Percentiles rank a stretch among this genome's conserved stretches.
These are phyloP conservation scores for Glycine soja DNA, from an alignment of 306 rosid genomes.

Conservation along the genomic window DNA sequence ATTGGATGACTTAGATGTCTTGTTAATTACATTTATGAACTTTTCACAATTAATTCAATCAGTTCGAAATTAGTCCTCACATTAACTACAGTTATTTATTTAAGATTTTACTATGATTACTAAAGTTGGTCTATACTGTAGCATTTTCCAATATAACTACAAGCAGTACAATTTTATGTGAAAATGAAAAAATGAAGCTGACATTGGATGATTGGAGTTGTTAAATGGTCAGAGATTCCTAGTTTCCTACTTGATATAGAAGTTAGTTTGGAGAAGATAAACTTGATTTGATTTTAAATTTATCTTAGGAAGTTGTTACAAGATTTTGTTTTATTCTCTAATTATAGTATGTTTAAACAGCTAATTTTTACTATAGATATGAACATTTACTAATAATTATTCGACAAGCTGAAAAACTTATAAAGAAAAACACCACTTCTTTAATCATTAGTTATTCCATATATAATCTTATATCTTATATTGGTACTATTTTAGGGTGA, in stretches of 20 bases:
- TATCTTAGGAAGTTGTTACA: not conserved
- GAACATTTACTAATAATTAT: too few relatives aligned
- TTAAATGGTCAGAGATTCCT: slow-evolving; percentile 25
- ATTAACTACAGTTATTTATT: not conserved
- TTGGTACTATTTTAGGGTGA: not conserved
- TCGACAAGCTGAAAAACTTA: not conserved
- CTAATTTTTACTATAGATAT: too few relatives aligned
- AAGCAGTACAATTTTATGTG: not conserved
- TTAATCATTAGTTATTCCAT: not conserved
- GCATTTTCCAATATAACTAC: too few relatives aligned
- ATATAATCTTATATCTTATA: not conserved
- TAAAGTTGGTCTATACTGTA: not conserved
- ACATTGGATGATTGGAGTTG: not conserved
- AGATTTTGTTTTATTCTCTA: not conserved
- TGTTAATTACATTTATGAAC: not conserved
- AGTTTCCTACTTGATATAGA: slow-evolving; percentile 5
- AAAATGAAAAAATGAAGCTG: not conserved
- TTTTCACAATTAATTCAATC: not conserved
- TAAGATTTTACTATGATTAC: not conserved
- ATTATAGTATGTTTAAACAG: not conserved
- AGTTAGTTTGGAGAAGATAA: slow-evolving; percentile 22
- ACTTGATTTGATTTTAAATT: not conserved
- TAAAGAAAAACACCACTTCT: not conserved
- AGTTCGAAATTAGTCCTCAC: not conserved
- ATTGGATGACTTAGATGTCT: not conserved